Evolutionary conservation across 2,329 filamentous ascomycete species (phyloP), one percentile per base, ranked within the genome.

Genomic region (Orbilia quercus): DNA sequence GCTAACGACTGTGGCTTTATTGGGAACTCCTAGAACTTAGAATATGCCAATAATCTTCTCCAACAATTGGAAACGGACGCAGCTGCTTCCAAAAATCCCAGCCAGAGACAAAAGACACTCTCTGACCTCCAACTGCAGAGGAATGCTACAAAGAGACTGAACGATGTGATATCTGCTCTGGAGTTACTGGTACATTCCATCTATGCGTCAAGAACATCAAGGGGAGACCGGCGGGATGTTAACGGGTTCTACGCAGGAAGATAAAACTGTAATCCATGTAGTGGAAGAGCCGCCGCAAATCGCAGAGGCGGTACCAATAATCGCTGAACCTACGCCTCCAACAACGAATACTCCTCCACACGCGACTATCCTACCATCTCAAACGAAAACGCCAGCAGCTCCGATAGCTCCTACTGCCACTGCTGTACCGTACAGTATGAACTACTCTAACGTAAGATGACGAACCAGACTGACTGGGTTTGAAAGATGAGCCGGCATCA

Each of bases 191-290:
- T 73, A 62, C 0, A 48, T 57, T 7, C 25, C n/a, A 22, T 2
- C 34, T 20, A 14, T 11, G 2, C 2, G 31, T n/a, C 20, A n/a
- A 14, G 3, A 45, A n/a, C 22, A 51, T 5, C 47, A 31, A 11
- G 16, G 6, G 14, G n/a, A 25, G 9, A 38, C 16, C n/a, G 16
- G 31, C n/a, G 4, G 3, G 22, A 42, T 57, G 2, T 20, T 16
- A 16, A 45, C 18, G 48, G 40, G n/a, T 16, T 28, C 38, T 14
- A 4, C n/a, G 2, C 28, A 73, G 69, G 69, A 73, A 57, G 69
- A 73, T 28, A 73, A 42, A 36, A 73, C 69, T 14, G 44, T 73
- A n/a, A 31, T 73, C 25, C 60, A 59, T 57, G 60, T 73, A 12
- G 28, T 55, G 14, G 69, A 73, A 38, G 60, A 73, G 20, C 60